Percentiles rank a stretch among this genome's conserved stretches.
phyloP scores from a whole-genome alignment of 2,329 filamentous ascomycete species.

The Tetracladium maxilliforme region DNA sequence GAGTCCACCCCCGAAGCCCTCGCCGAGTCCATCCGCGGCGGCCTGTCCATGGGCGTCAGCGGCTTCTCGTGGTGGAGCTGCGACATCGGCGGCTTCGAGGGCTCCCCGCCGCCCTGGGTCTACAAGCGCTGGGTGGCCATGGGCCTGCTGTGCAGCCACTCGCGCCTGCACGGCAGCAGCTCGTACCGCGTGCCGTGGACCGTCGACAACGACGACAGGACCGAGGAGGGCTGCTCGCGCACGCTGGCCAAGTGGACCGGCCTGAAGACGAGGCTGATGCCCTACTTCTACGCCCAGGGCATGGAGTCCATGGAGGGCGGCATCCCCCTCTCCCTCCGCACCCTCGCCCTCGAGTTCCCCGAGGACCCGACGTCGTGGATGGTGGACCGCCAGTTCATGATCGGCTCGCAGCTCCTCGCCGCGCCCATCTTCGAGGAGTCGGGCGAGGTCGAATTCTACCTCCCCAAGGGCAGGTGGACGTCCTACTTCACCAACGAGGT shows the following conservation, averaged over 20 bases:
- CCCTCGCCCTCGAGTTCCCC: conserved; percentile 57
- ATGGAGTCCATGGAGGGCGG: conserved; percentile 28
- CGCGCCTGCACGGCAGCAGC: conserved; percentile 52
- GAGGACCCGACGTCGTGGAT: conserved; percentile 53
- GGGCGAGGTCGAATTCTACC: conserved; percentile 52
- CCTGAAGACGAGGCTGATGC: conserved; percentile 36
- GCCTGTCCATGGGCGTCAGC: conserved; percentile 45
- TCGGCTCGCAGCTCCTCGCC: conserved; percentile 49
- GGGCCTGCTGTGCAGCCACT: conserved; percentile 55
- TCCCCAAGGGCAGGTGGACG: conserved; percentile 33
- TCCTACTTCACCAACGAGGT: conserved; percentile 33
- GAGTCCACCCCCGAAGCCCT: conserved; percentile 61
- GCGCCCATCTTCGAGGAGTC: conserved; percentile 49
- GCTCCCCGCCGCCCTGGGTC: conserved; percentile 48
- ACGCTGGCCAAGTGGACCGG: conserved; percentile 30
- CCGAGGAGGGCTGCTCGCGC: conserved; percentile 36
- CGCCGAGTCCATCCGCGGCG: conserved; percentile 55
- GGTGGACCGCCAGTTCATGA: conserved; percentile 59
- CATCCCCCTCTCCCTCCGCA: conserved; percentile 45
- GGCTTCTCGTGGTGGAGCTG: conserved; percentile 57
- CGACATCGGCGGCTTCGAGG: conserved; percentile 61
- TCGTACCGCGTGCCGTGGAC: conserved; percentile 66
- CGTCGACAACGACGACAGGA: conserved; percentile 47
- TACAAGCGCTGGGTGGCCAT: conserved; percentile 74
- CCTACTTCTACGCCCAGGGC: conserved; percentile 32